A percentile compares a stretch with the other conserved stretches of the same genome.
phyloP scores from a whole-genome alignment of 305 asterid genomes.

The Fraxinus xanthoxyloides region DNA sequence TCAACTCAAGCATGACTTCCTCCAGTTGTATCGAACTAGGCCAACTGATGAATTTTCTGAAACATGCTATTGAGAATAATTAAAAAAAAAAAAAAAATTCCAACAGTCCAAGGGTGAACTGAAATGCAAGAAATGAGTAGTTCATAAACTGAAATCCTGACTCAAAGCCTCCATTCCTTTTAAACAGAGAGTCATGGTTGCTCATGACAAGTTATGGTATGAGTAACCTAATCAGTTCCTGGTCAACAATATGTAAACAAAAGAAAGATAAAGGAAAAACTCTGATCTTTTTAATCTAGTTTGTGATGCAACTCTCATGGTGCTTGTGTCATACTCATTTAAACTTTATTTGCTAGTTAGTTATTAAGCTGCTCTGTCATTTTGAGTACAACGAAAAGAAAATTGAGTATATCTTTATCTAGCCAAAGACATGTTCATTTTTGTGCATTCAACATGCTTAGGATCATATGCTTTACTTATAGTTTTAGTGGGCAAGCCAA shows the following conservation, averaged over 20 bases:
- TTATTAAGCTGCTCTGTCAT: background rate
- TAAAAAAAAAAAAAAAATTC: background rate
- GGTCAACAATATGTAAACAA: constrained; percentile 9
- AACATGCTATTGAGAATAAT: background rate
- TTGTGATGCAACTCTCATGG: background rate
- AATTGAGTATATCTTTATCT: constrained; percentile 13
- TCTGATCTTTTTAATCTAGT: constrained; percentile 10
- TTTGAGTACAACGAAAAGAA: background rate
- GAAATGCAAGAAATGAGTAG: background rate
- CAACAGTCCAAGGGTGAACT: background rate
- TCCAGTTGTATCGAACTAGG: background rate
- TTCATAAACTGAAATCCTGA: constrained; percentile 8
- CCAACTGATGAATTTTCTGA: background rate
- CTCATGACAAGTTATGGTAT: constrained; percentile 9
- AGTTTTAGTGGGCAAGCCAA: constrained; percentile 10
- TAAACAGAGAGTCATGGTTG: constrained; percentile 14
- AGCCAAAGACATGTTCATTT: constrained; percentile 7
- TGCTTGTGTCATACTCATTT: background rate
- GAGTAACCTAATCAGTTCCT: constrained; percentile 3
- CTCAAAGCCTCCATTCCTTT: background rate
- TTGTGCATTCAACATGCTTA: background rate
- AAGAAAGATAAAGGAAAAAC: constrained; percentile 10
- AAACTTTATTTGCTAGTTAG: background rate
- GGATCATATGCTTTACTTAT: background rate
- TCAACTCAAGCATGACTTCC: background rate